Percentiles rank a stretch among this genome's conserved stretches.
Conservation (phyloP, 2,329 filamentous ascomycete species). For the Pezicula rhizophila region DNA sequence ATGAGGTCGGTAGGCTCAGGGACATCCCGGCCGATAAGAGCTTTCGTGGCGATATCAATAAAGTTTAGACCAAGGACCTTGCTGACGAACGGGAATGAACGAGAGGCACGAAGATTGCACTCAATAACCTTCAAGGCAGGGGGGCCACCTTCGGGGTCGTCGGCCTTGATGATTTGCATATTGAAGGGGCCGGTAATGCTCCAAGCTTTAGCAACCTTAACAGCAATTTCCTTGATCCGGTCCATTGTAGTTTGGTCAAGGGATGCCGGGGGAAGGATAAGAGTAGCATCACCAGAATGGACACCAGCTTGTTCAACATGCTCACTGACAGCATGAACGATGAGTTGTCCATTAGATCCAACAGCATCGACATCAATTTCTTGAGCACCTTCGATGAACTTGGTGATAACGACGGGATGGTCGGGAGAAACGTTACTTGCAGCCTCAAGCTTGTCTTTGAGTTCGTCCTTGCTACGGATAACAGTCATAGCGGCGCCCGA, state of each 20-base stretch:
- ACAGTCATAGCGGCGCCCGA: conserved; percentile 99
- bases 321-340: conserved; percentile 89
- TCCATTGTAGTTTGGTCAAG: conserved; percentile 73
- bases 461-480: conserved; percentile 78
- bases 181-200: conserved; percentile 98
- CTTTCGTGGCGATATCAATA: conserved; percentile 91
- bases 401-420: conserved; percentile 95
- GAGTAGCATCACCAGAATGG: conserved; percentile 93
- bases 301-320: conserved; percentile 97
- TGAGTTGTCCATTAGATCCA: conserved; percentile 75
- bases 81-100: conserved; percentile 96
- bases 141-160: conserved; percentile 67
- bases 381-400: conserved; percentile 94
- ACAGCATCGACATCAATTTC: conserved; percentile 97
- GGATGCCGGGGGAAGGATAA: conserved; percentile 80
- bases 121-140: conserved; percentile 90
- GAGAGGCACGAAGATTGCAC: conserved; percentile 94
- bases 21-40: conserved; percentile 78
- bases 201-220: conserved; percentile 96
- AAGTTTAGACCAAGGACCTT: conserved; percentile 97
- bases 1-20: conserved; percentile 85
- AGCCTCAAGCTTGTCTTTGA: conserved; percentile 90
- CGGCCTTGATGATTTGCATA: conserved; percentile 98
- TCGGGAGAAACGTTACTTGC: conserved; percentile 89
- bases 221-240: conserved; percentile 88